These are phyloP conservation scores for Medicago arabica DNA, from an alignment of 306 rosid species.

Conservation along the genomic window DNA sequence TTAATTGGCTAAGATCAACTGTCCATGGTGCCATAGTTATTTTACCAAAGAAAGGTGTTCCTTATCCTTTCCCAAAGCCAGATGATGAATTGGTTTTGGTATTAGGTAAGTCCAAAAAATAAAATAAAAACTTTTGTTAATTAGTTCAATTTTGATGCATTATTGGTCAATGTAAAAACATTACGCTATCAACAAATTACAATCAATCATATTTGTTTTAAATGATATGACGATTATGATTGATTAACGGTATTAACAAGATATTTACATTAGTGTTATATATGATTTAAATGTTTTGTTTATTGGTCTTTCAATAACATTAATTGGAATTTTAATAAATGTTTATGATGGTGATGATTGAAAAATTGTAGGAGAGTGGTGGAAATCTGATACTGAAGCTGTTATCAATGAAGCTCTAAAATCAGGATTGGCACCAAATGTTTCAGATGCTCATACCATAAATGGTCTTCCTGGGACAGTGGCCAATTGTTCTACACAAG, in stretches of 20 bases:
- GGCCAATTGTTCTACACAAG: conserved; percentile 65
- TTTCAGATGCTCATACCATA: conserved; percentile 90
- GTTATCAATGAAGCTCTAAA: conserved; percentile 80
- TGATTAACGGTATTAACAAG: neutral
- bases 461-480: conserved; percentile 82
- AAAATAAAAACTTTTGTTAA: neutral
- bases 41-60: conserved; percentile 86
- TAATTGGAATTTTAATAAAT: neutral
- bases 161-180: no score
- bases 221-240: no score
- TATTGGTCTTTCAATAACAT: neutral
- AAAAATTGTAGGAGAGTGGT: conserved; percentile 80
- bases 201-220: no score
- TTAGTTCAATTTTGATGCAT: neutral
- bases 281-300: neutral
- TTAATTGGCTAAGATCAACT: conserved; percentile 85
- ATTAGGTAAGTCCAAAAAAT: conserved; percentile 51
- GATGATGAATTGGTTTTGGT: conserved; percentile 73
- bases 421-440: conserved; percentile 86
- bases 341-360: neutral
- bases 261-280: neutral
- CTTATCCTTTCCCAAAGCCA: conserved; percentile 87
- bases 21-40: conserved; percentile 84
- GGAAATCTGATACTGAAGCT: conserved; percentile 94
- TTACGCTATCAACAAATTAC: no score